These are phyloP conservation scores for Phascolomyces articulosus DNA, from an alignment of 371 early-diverging fungal genomes.

Conservation along the genomic window DNA sequence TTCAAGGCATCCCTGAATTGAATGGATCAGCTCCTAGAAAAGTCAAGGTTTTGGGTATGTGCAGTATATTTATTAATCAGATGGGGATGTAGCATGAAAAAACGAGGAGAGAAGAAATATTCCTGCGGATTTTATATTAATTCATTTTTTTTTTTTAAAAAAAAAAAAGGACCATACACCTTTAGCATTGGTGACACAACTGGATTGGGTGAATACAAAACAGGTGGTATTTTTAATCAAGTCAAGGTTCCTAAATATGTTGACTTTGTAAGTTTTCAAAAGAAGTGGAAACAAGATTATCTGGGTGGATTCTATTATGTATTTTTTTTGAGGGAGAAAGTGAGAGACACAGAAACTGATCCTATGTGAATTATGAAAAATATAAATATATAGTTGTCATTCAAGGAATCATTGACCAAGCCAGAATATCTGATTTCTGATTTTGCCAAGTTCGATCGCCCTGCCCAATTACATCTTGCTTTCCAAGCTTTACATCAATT, in stretches of 20 bases:
- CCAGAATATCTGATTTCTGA: slow-evolving; percentile 93
- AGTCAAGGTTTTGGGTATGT: slow-evolving; percentile 76
- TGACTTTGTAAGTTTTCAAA: slow-evolving; percentile 70
- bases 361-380: no score
- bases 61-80: no score
- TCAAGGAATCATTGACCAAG: slow-evolving; percentile 74
- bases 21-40: slow-evolving; percentile 84
- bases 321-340: no score
- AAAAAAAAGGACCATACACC: slow-evolving; percentile 81
- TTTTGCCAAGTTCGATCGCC: slow-evolving; percentile 97
- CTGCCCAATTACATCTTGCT: slow-evolving; percentile 86
- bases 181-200: slow-evolving; percentile 94
- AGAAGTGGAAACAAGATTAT: no score
- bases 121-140: no score
- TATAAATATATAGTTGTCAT: slow-evolving; percentile 64
- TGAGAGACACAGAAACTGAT: no score
- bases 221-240: slow-evolving; percentile 93
- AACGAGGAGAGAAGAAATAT: no score
- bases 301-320: no score
- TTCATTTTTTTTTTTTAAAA: neutral
- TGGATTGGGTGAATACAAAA: slow-evolving; percentile 69
- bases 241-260: slow-evolving; percentile 89
- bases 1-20: slow-evolving; percentile 91
- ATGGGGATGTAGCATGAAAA: neutral
- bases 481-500: slow-evolving; percentile 94